Evolutionary conservation across 345 rosid species (phyloP), one percentile per base, ranked within the genome.

Genomic region (Eucalyptus tenuipes): DNA sequence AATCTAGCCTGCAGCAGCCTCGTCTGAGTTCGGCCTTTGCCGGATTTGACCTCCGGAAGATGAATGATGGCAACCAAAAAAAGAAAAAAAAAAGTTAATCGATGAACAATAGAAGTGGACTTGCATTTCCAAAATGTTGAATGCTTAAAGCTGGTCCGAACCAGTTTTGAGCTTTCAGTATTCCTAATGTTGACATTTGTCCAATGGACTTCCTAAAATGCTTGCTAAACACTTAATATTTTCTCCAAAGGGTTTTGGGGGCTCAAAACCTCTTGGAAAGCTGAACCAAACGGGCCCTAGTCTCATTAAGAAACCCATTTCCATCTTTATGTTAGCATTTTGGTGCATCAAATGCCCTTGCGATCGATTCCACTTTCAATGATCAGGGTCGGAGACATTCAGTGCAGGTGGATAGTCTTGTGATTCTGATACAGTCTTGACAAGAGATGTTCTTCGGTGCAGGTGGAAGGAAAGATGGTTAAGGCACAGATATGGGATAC

Each of bases 401-500:
- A 40, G 45, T 37, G 81, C 45, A 18, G 44, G 81, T 17, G 44
- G 42, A 68, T 16, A 17, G 80, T 31, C 80, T 31, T 3, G 42
- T 68, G 80, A 33, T 68, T 68, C 80, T 17, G 25, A 68, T 42
- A 71, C 1, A 18, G 44, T 71, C 45, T 37, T 31, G 80, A 68
- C 16, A 68, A 33, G 24, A 68, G 85, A 88, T 17, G 40, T 66
- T 57, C 17, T 89, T 86, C 82, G 86, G 42, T 88, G 85, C 93
- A 95, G 98, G 96, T 95, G 29, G 96, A 96, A 89, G 98, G 97
- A 87, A 96, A 96, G 90, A 94, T 94, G n/a, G 93, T 96, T 9
- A 96, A 96, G 94, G 97, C 96, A 17, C 96, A 96, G 95, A 96
- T 96, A 57, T 95, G 96, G 98, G 98, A 96, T 80, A 95, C 97